Evolutionary conservation across 2,329 filamentous ascomycete genomes (phyloP).

Genomic region (Pseudonectria foliicola): DNA sequence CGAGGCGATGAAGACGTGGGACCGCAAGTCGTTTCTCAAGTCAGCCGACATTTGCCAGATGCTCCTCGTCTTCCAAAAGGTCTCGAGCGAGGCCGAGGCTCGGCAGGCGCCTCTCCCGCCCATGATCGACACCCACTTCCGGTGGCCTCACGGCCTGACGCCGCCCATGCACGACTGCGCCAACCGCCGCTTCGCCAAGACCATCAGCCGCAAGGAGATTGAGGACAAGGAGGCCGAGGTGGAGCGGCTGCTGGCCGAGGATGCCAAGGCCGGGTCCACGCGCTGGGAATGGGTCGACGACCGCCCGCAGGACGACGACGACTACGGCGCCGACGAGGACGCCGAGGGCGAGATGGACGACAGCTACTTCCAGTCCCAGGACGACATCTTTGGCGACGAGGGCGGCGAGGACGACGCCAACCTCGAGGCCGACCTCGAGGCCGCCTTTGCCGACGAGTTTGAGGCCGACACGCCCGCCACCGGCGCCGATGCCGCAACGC

Average conservation of each 20-base stretch:
- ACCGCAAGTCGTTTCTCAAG: conserved; percentile 81
- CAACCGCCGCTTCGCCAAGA: conserved; percentile 75
- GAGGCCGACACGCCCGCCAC: conserved; percentile 35
- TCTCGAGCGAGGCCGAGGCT: conserved; percentile 60
- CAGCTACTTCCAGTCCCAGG: conserved; percentile 31
- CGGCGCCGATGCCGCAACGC: conserved; percentile 37
- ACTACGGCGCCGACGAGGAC: conserved; percentile 44
- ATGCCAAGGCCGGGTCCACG: conserved; percentile 53
- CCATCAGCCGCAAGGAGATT: conserved; percentile 74
- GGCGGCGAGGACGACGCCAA: conserved; percentile 39
- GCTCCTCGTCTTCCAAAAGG: conserved; percentile 67
- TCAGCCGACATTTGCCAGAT: conserved; percentile 85
- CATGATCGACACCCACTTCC: conserved; percentile 61
- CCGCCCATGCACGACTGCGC: conserved; percentile 82
- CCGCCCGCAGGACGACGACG: conserved; percentile 32
- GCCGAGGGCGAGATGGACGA: conserved; percentile 41
- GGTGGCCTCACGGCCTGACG: conserved; percentile 79
- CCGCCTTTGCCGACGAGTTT: conserved; percentile 40
- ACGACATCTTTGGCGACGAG: conserved; percentile 25
- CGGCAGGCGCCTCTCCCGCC: conserved; percentile 59
- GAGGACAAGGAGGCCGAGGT: conserved; percentile 78
- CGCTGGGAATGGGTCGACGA: conserved; percentile 60
- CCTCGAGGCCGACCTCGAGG: conserved; percentile 49
- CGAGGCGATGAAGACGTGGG: conserved; percentile 91
- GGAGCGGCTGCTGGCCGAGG: conserved; percentile 63